phyloP scores from a whole-genome alignment of 139 green algal species.

The Picochlorum sp. region DNA sequence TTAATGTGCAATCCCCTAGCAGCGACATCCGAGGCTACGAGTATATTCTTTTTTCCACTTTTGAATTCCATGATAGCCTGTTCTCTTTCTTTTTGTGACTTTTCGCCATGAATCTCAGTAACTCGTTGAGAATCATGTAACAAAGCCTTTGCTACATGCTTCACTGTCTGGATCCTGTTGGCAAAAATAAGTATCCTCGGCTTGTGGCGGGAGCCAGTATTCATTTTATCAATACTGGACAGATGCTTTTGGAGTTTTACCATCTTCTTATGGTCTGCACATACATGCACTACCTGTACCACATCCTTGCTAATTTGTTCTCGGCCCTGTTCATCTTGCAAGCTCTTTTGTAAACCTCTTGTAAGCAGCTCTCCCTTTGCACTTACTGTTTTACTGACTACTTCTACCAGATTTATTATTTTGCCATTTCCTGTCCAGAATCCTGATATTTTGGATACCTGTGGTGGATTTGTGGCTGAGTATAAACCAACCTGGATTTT shows the following conservation, averaged over 20 bases:
- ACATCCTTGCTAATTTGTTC: background rate
- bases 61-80: slow-evolving; percentile 56
- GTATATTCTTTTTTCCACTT: slow-evolving; percentile 52
- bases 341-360: slow-evolving; percentile 29
- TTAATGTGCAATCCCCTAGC: slow-evolving; percentile 69
- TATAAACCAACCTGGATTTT: slow-evolving; percentile 60
- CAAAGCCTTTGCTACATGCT: slow-evolving; percentile 28
- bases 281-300: slow-evolving; percentile 84
- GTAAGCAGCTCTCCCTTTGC: background rate
- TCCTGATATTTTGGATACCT: slow-evolving; percentile 24
- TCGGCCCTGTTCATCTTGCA: background rate
- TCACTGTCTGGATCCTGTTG: slow-evolving; percentile 74
- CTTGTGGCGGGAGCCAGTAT: slow-evolving; percentile 29
- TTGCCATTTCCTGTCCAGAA: background rate
- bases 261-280: slow-evolving; percentile 60
- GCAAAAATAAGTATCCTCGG: slow-evolving; percentile 75
- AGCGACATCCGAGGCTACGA: slow-evolving; percentile 81
- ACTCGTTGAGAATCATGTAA: slow-evolving; percentile 18
- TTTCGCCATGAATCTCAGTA: slow-evolving; percentile 65
- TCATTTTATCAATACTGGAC: slow-evolving; percentile 7
- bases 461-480: slow-evolving; percentile 65
- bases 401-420: background rate
- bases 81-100: slow-evolving; percentile 58
- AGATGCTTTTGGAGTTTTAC: slow-evolving; percentile 71
- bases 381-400: background rate